Conservation (phyloP, 495 filamentous ascomycete species). For the Penicillium bialowiezense region DNA sequence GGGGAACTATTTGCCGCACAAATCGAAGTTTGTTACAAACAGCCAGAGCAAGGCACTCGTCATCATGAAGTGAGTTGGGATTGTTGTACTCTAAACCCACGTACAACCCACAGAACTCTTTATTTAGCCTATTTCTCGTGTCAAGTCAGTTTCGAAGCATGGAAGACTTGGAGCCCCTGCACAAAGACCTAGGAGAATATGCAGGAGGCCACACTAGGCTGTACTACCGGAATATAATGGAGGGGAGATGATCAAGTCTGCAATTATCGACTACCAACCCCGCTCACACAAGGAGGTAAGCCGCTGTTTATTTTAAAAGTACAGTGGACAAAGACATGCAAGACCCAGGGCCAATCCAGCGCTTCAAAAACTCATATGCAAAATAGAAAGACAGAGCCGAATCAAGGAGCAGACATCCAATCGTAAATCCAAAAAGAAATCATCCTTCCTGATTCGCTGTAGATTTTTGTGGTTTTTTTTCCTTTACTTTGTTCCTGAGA, state of each 20-base stretch:
- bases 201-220: too few relatives aligned
- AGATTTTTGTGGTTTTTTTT: slow-evolving; percentile 19
- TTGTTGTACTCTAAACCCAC: too few relatives aligned
- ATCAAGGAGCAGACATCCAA: slow-evolving; percentile 4
- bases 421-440: neutral
- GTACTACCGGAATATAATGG: slow-evolving; percentile 9
- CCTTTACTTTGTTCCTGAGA: slow-evolving; percentile 18
- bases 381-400: slow-evolving; percentile 20
- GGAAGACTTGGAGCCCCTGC: too few relatives aligned
- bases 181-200: too few relatives aligned
- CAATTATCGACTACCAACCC: slow-evolving; percentile 30
- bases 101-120: too few relatives aligned
- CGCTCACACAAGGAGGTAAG: slow-evolving; percentile 10
- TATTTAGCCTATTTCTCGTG: too few relatives aligned
- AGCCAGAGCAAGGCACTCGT: too few relatives aligned
- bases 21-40: too few relatives aligned
- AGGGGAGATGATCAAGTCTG: slow-evolving; percentile 39
- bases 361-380: slow-evolving; percentile 44
- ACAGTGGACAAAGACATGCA: slow-evolving; percentile 42
- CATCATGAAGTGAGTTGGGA: too few relatives aligned
- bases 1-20: too few relatives aligned
- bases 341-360: slow-evolving; percentile 42
- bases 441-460: slow-evolving; percentile 7
- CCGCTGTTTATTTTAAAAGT: slow-evolving; percentile 32
- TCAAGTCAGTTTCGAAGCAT: too few relatives aligned